Conservation (phyloP, 2,329 filamentous ascomycete genomes). For the Penicillium janthinellum region DNA sequence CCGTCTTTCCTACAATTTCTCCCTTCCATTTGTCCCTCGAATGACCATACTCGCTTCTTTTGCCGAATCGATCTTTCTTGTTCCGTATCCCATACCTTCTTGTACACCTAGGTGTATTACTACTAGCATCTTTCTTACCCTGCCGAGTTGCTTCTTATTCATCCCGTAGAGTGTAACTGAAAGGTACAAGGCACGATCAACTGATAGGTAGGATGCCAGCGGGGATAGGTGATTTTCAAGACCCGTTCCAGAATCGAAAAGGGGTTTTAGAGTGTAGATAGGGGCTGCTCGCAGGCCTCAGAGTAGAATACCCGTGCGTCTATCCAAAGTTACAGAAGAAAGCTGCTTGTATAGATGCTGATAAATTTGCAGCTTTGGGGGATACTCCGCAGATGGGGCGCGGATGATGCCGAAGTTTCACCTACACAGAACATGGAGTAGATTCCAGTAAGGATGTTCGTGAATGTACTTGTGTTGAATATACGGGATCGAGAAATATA, state of each 20-base stretch:
- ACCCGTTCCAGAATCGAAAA: too few relatives aligned
- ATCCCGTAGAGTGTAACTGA: neutral
- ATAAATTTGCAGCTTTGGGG: neutral
- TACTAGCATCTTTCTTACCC: neutral
- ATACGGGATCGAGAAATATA: too few relatives aligned
- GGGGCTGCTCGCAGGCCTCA: too few relatives aligned
- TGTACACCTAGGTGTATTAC: neutral
- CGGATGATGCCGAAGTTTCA: neutral
- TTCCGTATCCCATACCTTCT: neutral
- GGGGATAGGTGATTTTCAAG: too few relatives aligned
- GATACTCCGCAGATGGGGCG: neutral
- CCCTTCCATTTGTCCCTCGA: neutral
- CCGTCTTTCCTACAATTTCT: too few relatives aligned
- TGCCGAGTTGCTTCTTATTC: neutral
- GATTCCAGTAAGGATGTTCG: neutral
- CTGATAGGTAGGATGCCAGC: too few relatives aligned
- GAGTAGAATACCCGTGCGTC: too few relatives aligned
- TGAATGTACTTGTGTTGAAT: too few relatives aligned
- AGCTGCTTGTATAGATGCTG: neutral
- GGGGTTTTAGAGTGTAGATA: too few relatives aligned
- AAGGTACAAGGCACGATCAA: too few relatives aligned
- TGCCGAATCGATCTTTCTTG: constrained; percentile 3
- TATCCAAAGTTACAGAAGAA: neutral
- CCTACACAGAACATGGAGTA: too few relatives aligned
- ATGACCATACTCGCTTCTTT: constrained; percentile 1